These are phyloP conservation scores for Colletotrichum salicis DNA, from an alignment of 2,329 filamentous ascomycete genomes.

Conservation along the genomic window DNA sequence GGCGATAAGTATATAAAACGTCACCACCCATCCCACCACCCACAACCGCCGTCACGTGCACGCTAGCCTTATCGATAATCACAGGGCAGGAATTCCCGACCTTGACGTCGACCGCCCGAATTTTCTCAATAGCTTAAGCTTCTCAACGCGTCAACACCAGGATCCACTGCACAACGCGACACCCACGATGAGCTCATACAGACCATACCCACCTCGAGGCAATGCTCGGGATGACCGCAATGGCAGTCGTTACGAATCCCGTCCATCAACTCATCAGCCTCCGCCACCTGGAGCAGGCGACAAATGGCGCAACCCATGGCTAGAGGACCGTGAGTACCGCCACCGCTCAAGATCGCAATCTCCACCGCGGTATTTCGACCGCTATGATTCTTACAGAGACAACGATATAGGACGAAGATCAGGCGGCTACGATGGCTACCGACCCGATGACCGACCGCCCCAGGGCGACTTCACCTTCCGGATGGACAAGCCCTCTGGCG, in stretches of 20 bases:
- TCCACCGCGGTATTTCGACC: constrained; percentile 16
- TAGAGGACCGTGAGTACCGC: constrained; percentile 33
- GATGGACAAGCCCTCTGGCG: constrained; percentile 61
- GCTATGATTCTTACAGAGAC: constrained; percentile 30
- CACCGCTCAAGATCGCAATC: constrained; percentile 25
- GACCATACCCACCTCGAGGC: constrained; percentile 27
- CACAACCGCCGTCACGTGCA: constrained; percentile 16
- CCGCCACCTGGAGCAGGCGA: constrained; percentile 23
- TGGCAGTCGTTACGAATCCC: constrained; percentile 15
- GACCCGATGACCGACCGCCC: constrained; percentile 53
- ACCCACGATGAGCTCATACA: constrained; percentile 33
- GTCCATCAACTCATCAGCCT: constrained; percentile 2
- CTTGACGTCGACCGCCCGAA: constrained; percentile 24
- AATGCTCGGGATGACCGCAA: constrained; percentile 27
- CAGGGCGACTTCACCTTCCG: constrained; percentile 68
- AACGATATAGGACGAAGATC: constrained; percentile 27
- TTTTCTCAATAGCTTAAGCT: constrained; percentile 15
- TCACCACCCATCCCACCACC: background rate
- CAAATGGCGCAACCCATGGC: constrained; percentile 28
- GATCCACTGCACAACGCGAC: constrained; percentile 30
- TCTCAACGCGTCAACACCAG: constrained; percentile 34
- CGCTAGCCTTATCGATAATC: constrained; percentile 12
- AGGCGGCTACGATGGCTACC: constrained; percentile 30
- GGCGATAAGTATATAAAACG: background rate
- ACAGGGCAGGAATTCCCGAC: constrained; percentile 25